Evolutionary conservation across 2,329 filamentous ascomycete genomes (phyloP), one percentile per base, ranked within the genome.

Genomic region (Emericellopsis atlantica): DNA sequence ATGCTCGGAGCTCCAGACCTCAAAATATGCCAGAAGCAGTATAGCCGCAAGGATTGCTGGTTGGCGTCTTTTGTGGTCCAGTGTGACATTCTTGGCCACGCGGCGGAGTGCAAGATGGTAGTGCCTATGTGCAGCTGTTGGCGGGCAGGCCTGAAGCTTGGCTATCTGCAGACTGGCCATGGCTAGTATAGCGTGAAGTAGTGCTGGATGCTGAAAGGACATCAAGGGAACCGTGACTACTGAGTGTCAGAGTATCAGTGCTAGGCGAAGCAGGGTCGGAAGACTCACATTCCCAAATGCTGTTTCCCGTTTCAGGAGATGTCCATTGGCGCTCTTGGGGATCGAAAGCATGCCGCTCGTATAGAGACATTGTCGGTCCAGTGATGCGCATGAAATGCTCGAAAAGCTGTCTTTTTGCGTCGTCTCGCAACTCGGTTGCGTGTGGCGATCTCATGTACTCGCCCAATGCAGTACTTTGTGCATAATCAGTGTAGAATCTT

Each of bases 1-100:
- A 52, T 96, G 90, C 49, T 98, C 90, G 18, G 88, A 90, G 31
- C 83, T 84, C 80, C 90, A 92, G 15, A 95, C 85, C 57, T 96
- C 92, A 53, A 94, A 96, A 57, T 88, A 96, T 0, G 81, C 86
- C 7, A 98, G 70, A 7, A 96, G 66, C 31, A 95, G 67, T 0
- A 86, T 88, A 2, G 89, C 88, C 7, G 89, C 90, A n/a, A 96
- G 66, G 0, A 88, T 95, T 2, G 85, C 79, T 8, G 86, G 75
- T 42, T 87, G 79, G 8, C 80, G 78, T 40, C 88, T 77, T 50
- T 79, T 78, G 36, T 69, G 70, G 0, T 78, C 68, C 22, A 84
- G 74, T 37, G 76, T 76, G 23, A 96, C 81, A 37, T 83, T 84
- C 49, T 76, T 79, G 6, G 84, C 81, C 14, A 95, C 73, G 33